Evolutionary conservation across 352 stramenopile genomes (phyloP).

Genomic region (Thalassiosira livingstoniorum): DNA sequence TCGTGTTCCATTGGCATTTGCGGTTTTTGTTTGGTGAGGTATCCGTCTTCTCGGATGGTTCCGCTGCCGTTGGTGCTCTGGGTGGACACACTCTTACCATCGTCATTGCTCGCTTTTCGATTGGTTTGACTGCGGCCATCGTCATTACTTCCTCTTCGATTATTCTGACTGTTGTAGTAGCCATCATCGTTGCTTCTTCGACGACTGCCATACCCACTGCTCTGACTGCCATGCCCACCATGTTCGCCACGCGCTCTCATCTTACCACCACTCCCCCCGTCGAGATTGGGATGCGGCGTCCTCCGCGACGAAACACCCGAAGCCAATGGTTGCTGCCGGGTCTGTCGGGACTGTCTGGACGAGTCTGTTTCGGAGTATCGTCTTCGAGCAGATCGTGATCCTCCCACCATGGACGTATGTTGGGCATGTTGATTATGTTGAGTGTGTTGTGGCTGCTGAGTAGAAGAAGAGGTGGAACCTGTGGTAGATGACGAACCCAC

Average conservation of each 20-base stretch:
- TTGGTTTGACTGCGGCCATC: neutral
- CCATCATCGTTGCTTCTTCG: neutral
- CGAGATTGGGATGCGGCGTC: neutral
- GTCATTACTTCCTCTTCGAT: neutral
- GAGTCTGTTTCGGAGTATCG: neutral
- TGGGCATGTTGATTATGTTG: neutral
- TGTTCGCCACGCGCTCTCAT: neutral
- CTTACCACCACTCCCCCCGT: constrained; percentile 9
- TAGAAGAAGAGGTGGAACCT: neutral
- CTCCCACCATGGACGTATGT: too few relatives aligned
- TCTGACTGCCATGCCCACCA: neutral
- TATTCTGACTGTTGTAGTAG: neutral
- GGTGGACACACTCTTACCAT: neutral
- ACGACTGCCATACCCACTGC: neutral
- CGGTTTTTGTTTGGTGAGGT: neutral
- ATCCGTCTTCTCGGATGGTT: neutral
- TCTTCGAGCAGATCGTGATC: neutral
- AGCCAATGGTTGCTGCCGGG: constrained; percentile 9
- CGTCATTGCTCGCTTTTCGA: neutral
- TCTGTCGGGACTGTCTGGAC: neutral
- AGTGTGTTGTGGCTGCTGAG: neutral
- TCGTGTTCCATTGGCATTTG: constrained; percentile 51
- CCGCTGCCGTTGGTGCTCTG: neutral
- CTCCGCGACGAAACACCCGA: constrained; percentile 35
- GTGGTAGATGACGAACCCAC: neutral